Conservation (phyloP, 257 asterid genomes). For the Przewalskia tangutica region DNA sequence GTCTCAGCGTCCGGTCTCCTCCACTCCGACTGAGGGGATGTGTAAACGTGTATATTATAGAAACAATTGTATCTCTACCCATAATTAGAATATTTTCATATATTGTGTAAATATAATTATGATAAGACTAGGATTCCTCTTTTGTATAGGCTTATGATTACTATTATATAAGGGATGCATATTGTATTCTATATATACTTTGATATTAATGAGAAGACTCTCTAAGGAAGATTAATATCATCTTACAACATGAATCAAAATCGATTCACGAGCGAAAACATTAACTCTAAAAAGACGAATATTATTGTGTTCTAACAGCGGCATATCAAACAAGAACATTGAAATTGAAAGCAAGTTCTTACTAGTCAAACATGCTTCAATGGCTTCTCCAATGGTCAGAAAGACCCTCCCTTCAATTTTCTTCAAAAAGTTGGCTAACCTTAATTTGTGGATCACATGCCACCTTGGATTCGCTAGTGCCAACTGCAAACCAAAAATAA, state of each 20-base stretch:
- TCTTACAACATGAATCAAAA: neutral
- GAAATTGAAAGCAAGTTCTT: constrained; percentile 1
- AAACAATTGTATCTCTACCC: too few species aligned
- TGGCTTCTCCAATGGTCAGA: constrained; percentile 27
- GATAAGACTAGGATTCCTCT: too few species aligned
- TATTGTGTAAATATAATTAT: too few species aligned
- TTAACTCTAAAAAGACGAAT: neutral
- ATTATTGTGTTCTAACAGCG: neutral
- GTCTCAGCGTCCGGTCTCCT: too few species aligned
- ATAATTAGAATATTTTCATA: too few species aligned
- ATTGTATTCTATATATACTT: too few species aligned
- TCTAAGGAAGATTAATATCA: too few species aligned
- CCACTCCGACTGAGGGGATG: too few species aligned
- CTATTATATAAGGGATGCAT: too few species aligned
- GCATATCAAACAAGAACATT: neutral
- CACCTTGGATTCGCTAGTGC: constrained; percentile 29
- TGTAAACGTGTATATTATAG: too few species aligned
- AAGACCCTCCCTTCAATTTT: constrained; percentile 23
- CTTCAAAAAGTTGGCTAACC: constrained; percentile 17
- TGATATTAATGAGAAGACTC: too few species aligned
- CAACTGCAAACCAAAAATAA: constrained; percentile 15
- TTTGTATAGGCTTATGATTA: too few species aligned
- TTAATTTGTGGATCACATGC: constrained; percentile 30
- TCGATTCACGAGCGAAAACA: neutral
- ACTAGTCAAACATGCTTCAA: constrained; percentile 18